These are phyloP conservation scores for Tylopilus sp. DNA, from an alignment of 1,284 basidiomycete species.

Conservation along the genomic window DNA sequence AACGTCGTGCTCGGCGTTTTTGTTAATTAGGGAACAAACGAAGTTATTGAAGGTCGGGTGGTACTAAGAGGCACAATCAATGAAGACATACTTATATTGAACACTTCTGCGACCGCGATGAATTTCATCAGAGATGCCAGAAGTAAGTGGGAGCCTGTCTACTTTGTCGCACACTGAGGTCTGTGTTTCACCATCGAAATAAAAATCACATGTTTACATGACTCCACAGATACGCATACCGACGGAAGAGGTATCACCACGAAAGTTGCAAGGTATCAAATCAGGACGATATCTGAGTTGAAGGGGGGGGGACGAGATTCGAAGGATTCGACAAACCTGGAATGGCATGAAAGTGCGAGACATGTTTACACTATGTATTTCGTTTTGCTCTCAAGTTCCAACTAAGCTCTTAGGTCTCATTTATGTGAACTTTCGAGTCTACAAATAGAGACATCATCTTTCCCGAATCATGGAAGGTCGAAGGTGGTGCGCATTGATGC, in stretches of 20 bases:
- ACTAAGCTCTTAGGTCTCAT: too few relatives aligned
- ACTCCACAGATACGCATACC: constrained; percentile 75
- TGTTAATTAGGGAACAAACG: constrained; percentile 68
- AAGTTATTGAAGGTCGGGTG: constrained; percentile 52
- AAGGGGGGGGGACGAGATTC: too few relatives aligned
- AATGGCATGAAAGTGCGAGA: too few relatives aligned
- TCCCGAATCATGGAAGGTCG: too few relatives aligned
- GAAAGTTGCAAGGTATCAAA: too few relatives aligned
- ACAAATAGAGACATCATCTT: too few relatives aligned
- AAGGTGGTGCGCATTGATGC: too few relatives aligned
- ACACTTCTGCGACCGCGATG: constrained; percentile 67
- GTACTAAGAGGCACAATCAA: constrained; percentile 69
- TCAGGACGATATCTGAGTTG: too few relatives aligned
- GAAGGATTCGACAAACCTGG: too few relatives aligned
- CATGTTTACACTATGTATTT: too few relatives aligned
- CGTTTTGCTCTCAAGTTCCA: too few relatives aligned
- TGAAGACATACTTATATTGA: constrained; percentile 72
- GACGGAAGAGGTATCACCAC: constrained; percentile 81
- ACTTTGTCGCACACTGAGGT: neutral
- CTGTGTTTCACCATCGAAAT: constrained; percentile 1
- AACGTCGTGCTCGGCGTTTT: constrained; percentile 62
- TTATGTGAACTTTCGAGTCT: too few relatives aligned
- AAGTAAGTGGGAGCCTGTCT: constrained; percentile 63
- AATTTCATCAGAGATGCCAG: constrained; percentile 71
- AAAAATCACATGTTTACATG: constrained; percentile 42